phyloP scores from a whole-genome alignment of 2,329 filamentous ascomycete species.

The Volutella citrinella region DNA sequence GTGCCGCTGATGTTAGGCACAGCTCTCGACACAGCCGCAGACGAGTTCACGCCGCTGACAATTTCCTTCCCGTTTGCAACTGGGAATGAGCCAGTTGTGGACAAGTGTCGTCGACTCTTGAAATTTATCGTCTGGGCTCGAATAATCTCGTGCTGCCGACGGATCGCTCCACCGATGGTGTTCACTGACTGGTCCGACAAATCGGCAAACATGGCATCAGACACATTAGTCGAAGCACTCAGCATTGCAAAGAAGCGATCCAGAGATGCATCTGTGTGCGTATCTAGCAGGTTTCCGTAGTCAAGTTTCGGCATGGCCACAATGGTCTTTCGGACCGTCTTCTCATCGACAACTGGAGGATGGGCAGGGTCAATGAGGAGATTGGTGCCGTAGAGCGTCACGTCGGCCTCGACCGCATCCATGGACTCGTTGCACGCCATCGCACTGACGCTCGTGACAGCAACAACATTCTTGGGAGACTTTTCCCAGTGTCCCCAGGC shows the following conservation, averaged over 20 bases:
- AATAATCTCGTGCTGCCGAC: constrained; percentile 35
- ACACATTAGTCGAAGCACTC: constrained; percentile 31
- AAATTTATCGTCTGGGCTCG: constrained; percentile 33
- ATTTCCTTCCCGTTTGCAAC: constrained; percentile 15
- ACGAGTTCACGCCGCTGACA: constrained; percentile 19
- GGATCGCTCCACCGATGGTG: constrained; percentile 30
- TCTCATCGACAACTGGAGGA: constrained; percentile 26
- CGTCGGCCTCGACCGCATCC: constrained; percentile 25
- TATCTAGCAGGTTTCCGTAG: constrained; percentile 28
- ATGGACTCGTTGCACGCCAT: constrained; percentile 38
- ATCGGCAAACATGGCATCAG: constrained; percentile 21
- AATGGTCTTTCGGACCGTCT: constrained; percentile 14
- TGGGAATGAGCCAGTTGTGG: constrained; percentile 17
- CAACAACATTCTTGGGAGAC: constrained; percentile 19
- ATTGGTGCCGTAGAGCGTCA: constrained; percentile 19
- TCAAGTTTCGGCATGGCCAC: constrained; percentile 24
- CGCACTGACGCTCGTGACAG: constrained; percentile 29
- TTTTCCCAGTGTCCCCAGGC: constrained; percentile 31
- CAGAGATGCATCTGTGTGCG: constrained; percentile 25
- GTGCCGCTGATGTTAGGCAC: constrained; percentile 20
- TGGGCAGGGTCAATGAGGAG: constrained; percentile 26
- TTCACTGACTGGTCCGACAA: constrained; percentile 10
- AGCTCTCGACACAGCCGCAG: constrained; percentile 19
- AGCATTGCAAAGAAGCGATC: constrained; percentile 35
- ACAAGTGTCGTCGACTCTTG: constrained; percentile 22